phyloP scores from a whole-genome alignment of 2,329 filamentous ascomycete species.

The Apiospora hydei region DNA sequence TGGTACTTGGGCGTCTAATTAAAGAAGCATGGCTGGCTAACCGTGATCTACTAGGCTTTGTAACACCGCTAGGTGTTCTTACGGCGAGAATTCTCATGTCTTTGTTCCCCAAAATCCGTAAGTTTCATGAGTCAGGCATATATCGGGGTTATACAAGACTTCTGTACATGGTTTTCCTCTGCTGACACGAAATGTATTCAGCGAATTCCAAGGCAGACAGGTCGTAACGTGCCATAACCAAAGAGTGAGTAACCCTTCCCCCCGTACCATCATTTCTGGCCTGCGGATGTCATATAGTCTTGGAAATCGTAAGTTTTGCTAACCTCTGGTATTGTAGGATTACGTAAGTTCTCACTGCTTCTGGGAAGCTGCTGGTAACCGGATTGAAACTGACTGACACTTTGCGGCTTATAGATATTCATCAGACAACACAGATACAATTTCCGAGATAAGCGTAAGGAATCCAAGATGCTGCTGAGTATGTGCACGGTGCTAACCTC shows the following conservation, averaged over 20 bases:
- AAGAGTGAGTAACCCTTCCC: constrained; percentile 31
- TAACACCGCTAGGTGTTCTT: constrained; percentile 87
- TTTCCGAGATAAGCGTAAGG: constrained; percentile 89
- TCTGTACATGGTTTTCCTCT: neutral
- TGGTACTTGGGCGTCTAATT: neutral
- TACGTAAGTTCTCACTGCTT: neutral
- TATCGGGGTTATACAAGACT: neutral
- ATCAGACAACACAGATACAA: constrained; percentile 89
- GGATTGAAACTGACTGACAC: neutral
- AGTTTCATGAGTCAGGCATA: constrained; percentile 75
- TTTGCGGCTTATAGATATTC: constrained; percentile 66
- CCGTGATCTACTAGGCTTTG: constrained; percentile 67
- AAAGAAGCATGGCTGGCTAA: neutral
- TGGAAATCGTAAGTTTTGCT: neutral
- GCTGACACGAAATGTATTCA: neutral
- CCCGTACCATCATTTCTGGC: neutral
- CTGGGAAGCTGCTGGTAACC: neutral
- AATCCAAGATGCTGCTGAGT: neutral
- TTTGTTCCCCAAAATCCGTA: constrained; percentile 81
- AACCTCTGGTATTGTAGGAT: neutral
- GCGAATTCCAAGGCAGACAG: constrained; percentile 20
- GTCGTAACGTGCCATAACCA: constrained; percentile 88
- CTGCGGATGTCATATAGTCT: neutral
- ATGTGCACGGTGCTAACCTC: neutral
- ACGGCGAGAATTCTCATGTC: constrained; percentile 85